phyloP scores from a whole-genome alignment of 148 eudicot species.

The Arbutus unedo region DNA sequence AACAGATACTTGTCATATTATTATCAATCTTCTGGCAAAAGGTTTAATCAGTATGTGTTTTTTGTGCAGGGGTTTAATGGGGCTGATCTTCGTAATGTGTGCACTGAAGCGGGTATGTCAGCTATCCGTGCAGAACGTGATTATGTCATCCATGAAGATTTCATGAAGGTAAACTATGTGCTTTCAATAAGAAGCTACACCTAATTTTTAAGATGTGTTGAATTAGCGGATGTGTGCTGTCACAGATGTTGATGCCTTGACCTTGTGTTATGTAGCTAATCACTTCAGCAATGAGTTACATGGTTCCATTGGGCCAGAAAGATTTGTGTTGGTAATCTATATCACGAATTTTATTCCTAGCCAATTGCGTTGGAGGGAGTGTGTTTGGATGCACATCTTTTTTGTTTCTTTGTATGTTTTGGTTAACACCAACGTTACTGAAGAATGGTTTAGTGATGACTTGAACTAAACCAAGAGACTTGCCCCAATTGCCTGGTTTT shows the following conservation, averaged over 20 bases:
- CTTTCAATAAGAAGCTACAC: not conserved
- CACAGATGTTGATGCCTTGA: not conserved
- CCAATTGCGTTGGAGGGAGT: not conserved
- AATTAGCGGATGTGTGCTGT: not conserved
- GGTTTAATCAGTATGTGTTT: conserved; percentile 10
- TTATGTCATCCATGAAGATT: conserved; percentile 95
- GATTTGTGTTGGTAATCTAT: not conserved
- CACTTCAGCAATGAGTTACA: not conserved
- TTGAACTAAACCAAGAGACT: not conserved
- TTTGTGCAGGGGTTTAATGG: conserved; percentile 78
- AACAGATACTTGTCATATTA: not conserved
- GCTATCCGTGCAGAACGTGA: conserved; percentile 98
- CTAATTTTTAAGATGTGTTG: not conserved
- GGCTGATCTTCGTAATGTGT: conserved; percentile 86
- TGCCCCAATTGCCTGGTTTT: not conserved
- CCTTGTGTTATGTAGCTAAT: not conserved
- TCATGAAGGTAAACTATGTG: conserved; percentile 50
- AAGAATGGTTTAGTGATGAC: not conserved
- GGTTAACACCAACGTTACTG: not conserved
- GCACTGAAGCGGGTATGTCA: conserved; percentile 96
- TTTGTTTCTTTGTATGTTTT: not conserved
- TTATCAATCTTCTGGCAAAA: not conserved
- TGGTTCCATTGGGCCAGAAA: not conserved
- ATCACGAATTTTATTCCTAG: not conserved
- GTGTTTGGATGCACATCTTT: not conserved